Evolutionary conservation across 768 basidiomycete genomes (phyloP).

Genomic region (Kwoniella shandongensis): DNA sequence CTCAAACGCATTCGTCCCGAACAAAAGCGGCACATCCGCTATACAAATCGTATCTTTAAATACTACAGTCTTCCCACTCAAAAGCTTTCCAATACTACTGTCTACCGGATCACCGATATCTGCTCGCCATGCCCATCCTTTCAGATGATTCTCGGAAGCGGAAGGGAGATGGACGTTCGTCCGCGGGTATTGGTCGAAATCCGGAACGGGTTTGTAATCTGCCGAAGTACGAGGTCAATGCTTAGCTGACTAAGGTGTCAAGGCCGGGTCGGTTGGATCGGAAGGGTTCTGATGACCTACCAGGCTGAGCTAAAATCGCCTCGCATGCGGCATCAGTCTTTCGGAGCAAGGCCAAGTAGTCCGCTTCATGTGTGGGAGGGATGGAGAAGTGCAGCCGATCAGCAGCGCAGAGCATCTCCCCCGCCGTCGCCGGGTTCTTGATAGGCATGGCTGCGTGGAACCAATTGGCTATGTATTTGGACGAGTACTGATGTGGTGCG

Average conservation of each 20-base stretch:
- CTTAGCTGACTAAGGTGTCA: background rate
- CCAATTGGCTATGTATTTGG: no score
- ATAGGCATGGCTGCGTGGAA: conserved; percentile 2
- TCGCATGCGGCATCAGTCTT: conserved; percentile 31
- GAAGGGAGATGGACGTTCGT: conserved; percentile 34
- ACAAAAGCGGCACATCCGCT: conserved; percentile 56
- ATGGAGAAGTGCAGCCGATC: conserved; percentile 25
- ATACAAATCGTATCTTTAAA: conserved; percentile 57
- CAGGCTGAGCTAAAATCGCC: conserved; percentile 18
- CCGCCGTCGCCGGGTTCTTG: conserved; percentile 1
- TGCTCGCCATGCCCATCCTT: conserved; percentile 37
- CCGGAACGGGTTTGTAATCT: conserved; percentile 39
- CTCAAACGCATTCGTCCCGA: conserved; percentile 56
- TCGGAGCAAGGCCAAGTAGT: conserved; percentile 29
- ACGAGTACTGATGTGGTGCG: no score
- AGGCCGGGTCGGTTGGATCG: no score
- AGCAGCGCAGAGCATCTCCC: conserved; percentile 17
- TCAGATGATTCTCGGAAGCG: conserved; percentile 27
- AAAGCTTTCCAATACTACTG: conserved; percentile 20
- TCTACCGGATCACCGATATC: conserved; percentile 15
- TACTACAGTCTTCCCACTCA: conserved; percentile 56
- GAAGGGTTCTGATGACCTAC: conserved; percentile 12
- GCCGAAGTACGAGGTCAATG: no score
- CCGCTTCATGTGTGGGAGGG: conserved; percentile 30
- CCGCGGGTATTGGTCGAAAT: conserved; percentile 32